A percentile compares a stretch with the other conserved stretches of the same genome.
Conservation (phyloP, 192 early-diverging fungal genomes). For the Rhizophagus sp. region DNA sequence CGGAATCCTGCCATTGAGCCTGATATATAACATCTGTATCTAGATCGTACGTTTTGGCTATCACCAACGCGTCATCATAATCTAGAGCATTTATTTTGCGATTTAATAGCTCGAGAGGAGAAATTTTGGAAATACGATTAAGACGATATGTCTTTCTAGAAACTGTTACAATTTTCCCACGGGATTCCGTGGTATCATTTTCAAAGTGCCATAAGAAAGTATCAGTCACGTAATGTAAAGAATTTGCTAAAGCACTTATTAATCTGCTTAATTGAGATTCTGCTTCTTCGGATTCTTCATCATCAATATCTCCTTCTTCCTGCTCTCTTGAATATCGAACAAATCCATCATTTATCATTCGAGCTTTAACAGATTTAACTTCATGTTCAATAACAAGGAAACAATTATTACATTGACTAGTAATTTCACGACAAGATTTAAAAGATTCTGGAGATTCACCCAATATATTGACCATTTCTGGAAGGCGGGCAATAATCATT, state of each 20-base stretch:
- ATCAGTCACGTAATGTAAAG: constrained; percentile 31
- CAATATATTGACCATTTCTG: constrained; percentile 47
- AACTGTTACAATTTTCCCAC: constrained; percentile 41
- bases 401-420: constrained; percentile 35
- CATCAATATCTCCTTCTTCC: constrained; percentile 17
- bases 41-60: constrained; percentile 54
- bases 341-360: constrained; percentile 38
- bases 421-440: constrained; percentile 45
- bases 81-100: constrained; percentile 53
- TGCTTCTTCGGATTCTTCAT: constrained; percentile 20
- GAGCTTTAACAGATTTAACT: constrained; percentile 41
- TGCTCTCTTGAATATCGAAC: constrained; percentile 31
- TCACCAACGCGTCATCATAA: constrained; percentile 55
- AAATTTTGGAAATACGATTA: constrained; percentile 44
- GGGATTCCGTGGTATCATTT: constrained; percentile 32
- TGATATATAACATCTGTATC: constrained; percentile 65
- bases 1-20: constrained; percentile 53
- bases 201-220: constrained; percentile 33
- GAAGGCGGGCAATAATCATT: constrained; percentile 48
- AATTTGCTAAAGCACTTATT: constrained; percentile 9
- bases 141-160: constrained; percentile 35
- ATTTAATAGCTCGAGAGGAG: constrained; percentile 52
- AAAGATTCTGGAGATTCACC: constrained; percentile 45
- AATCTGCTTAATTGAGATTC: constrained; percentile 6
- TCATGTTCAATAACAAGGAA: constrained; percentile 47